Evolutionary conservation across 1,284 basidiomycete genomes (phyloP), one percentile per base, ranked within the genome.

Genomic region (Vanrija pseudolonga): DNA sequence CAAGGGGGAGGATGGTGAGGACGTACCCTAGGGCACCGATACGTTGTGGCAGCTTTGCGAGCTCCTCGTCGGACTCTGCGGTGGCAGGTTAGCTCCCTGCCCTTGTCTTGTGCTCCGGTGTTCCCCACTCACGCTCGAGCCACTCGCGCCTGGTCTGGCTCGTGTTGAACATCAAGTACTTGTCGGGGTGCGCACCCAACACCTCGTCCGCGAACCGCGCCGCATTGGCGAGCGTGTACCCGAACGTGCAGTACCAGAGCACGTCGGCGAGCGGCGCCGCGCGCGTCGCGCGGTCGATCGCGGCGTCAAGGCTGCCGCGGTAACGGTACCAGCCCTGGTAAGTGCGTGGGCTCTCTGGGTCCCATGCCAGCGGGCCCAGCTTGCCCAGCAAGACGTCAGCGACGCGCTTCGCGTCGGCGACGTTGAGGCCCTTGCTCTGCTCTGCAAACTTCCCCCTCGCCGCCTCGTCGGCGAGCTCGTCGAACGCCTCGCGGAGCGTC

Each of bases 271-370:
- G 87, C 18, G 88, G 87, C 1, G 89, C 88, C 67, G 86, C 95
- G 37, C 83, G 82, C 61, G 88, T 81, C 17, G 86, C 84, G 50
- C 92, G 87, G 67, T 86, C 86, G 71, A 91, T 84, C 17, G 90
- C 90, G 6, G 88, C 83, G 77, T 84, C 55, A 7, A 60, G n/a
- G 44, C 58, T 51, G 12, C 57, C 62, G 22, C 46, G 50, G 71
- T 87, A 90, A 74, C 90, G 90, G 71, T 94, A 91, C 76, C 93
- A 95, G 15, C 92, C 92, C 76, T 96, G 92, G 43, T 87, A 83
- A 2, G 92, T 96, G 39, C 92, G 84, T 6, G 92, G 89, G 50
- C 86, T 88, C 87, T 95, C 90, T 82, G 89, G 32, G 32, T 32
- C 32, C 32, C 32, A 32, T 12, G 32, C 32, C 11, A 32, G 32